These are phyloP conservation scores for Lipomyces japonicus DNA, from an alignment of 805 yeast species.

Conservation along the genomic window DNA sequence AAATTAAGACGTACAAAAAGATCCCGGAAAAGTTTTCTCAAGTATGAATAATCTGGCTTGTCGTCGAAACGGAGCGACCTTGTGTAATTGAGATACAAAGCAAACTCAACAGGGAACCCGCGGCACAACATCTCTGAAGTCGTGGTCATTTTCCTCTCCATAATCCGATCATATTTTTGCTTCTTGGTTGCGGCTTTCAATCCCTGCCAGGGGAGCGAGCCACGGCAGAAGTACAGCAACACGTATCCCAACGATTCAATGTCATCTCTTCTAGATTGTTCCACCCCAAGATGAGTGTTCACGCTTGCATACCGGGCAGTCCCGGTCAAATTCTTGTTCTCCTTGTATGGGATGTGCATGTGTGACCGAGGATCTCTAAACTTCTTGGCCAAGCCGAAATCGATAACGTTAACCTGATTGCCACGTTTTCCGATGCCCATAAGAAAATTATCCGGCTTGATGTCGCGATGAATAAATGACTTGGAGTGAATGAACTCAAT, in stretches of 20 bases:
- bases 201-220: conserved; percentile 98
- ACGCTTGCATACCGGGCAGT: conserved; percentile 95
- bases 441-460: conserved; percentile 77
- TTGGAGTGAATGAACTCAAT: conserved; percentile 94
- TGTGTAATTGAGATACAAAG: conserved; percentile 80
- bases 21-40: conserved; percentile 86
- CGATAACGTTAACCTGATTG: conserved; percentile 90
- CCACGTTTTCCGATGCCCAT: conserved; percentile 93
- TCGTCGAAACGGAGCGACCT: conserved; percentile 91
- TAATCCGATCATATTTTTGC: conserved; percentile 92
- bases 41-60: conserved; percentile 87
- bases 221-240: conserved; percentile 88
- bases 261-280: conserved; percentile 95
- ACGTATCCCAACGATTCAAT: conserved; percentile 93
- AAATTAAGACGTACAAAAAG: conserved; percentile 82
- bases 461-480: conserved; percentile 81
- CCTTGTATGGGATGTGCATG: conserved; percentile 92
- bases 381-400: conserved; percentile 90
- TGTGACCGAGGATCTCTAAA: conserved; percentile 92
- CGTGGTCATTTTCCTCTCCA: conserved; percentile 91
- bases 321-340: conserved; percentile 93
- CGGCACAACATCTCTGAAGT: conserved; percentile 80
- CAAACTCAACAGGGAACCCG: conserved; percentile 89
- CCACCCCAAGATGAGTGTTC: conserved; percentile 94
- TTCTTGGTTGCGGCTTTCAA: conserved; percentile 94